These are phyloP conservation scores for Trichoderma sp. DNA, from an alignment of 2,329 filamentous ascomycete species.

Conservation along the genomic window DNA sequence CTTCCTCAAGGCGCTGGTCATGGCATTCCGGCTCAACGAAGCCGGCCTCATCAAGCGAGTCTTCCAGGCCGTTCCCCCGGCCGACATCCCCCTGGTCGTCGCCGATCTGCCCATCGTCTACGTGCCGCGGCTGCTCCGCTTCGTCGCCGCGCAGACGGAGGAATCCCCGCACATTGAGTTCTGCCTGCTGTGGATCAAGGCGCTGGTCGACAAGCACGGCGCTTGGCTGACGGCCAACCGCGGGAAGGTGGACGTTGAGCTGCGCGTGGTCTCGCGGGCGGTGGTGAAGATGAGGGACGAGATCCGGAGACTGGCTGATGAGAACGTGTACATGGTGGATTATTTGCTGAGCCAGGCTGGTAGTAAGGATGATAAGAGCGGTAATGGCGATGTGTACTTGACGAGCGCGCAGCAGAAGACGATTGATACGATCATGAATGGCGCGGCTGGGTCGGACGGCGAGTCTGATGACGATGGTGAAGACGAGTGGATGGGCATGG, in stretches of 20 bases:
- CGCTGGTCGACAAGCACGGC: conserved; percentile 76
- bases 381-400: conserved; percentile 2
- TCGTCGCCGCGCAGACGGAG: conserved; percentile 83
- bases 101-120: conserved; percentile 80
- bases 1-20: conserved; percentile 88
- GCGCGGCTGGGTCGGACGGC: conserved; percentile 32
- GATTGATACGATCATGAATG: conserved; percentile 32
- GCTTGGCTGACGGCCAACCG: conserved; percentile 78
- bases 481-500: conserved; percentile 49
- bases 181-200: conserved; percentile 88
- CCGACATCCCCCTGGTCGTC: conserved; percentile 74
- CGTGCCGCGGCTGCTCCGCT: conserved; percentile 77
- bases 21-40: conserved; percentile 96
- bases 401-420: conserved; percentile 22
- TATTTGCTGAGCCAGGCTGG: conserved; percentile 63
- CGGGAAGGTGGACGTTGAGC: conserved; percentile 75
- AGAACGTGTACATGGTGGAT: conserved; percentile 85
- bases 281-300: conserved; percentile 78
- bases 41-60: conserved; percentile 75
- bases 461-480: conserved; percentile 34
- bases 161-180: conserved; percentile 93
- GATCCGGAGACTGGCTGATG: conserved; percentile 76
- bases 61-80: conserved; percentile 76
- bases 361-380: conserved; percentile 26
- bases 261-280: conserved; percentile 77